Evolutionary conservation across 352 stramenopile species (phyloP), one percentile per base, ranked within the genome.

Genomic region (Phytophthora foliorum): DNA sequence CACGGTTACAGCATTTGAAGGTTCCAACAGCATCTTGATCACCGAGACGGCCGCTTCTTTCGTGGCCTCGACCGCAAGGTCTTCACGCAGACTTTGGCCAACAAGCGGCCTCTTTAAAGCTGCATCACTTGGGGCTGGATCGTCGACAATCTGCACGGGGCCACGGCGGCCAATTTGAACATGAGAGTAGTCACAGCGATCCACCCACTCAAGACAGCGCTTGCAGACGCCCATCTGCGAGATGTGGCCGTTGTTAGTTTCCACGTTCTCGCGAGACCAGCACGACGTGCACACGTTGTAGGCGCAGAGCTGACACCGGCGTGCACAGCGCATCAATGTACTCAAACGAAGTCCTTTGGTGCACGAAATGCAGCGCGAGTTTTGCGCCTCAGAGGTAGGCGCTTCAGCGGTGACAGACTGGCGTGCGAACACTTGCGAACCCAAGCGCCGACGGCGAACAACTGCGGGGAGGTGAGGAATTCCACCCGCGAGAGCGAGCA

Each of bases 261-360:
- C 80, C 6, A 88, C 68, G 21, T 61, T 77, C 31, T 88, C 63
- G 10, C 59, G 63, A 10, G 69, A 67, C 66, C 69, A 82, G 52
- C 80, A 88, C 22, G 65, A 51, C 4, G 71, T 74, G 52, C 80
- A 88, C 10, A 86, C 77, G 31, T 75, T 75, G 69, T 86, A 84
- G 14, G 67, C 72, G 34, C 80, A 88, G 6, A 88, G 59, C 16
- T 83, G 66, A 21, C 80, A 88, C 6, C 46, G 22, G 10, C 46
- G 46, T 4, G 46, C 46, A 34, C 11, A 21, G 46, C 46, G 24
- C 46, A 53, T 53, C 16, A 36, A 53, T 4, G 46, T 53, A 17
- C 46, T 53, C 25, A 53, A n/a, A 10, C 66, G 67, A 25, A 88
- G 54, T 1, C 66, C 67, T 50, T 82, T 84, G 1, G 80, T 86